Evolutionary conservation across 1,284 basidiomycete species (phyloP), one percentile per base, ranked within the genome.

Genomic region (Garcileccinum viscosum): DNA sequence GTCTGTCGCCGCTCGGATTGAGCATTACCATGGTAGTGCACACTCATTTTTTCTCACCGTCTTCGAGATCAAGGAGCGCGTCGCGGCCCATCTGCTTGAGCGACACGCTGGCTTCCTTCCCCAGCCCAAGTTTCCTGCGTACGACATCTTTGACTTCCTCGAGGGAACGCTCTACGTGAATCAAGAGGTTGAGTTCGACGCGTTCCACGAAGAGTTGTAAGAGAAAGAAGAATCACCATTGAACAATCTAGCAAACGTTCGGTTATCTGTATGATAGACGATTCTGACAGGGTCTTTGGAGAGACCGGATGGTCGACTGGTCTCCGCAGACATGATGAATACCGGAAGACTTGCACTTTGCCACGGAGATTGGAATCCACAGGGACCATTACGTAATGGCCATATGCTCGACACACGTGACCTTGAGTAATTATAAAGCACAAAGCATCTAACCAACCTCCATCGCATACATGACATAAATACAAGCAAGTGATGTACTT

Each of bases 191-290:
- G 70, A 70, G 67, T 56, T 56, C 30, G 19, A 56, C 63, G 68
- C 47, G 60, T 62, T 27, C 37, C 7, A 27, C 11, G 19, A 58
- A 14, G 27, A 56, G 27, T 6, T 19, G 58, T 24, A 42, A 53
- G 56, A 50, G 56, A 56, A 62, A n/a, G n/a, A 14, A 38, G 30
- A 8, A 64, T 64, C 75, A 91, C 91, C 90, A 83, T 86, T 88
- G 72, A 92, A 87, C n/a, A 91, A 78, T 67, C 90, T 83, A 62
- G 90, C 89, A 76, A 92, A 92, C 9, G 84, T 85, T 70, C 87
- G 83, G 27, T 77, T 77, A 24, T 76, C 77, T 3, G 86, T 79
- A 71, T 86, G 85, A 71, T 88, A 92, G n/a, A 87, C 87, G 50
- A 92, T 83, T 67, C 84, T 84, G n/a, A 87, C 84, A 35, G 74